These are phyloP conservation scores for Sporopachydermia quercuum DNA, from an alignment of 805 yeast genomes.

Conservation along the genomic window DNA sequence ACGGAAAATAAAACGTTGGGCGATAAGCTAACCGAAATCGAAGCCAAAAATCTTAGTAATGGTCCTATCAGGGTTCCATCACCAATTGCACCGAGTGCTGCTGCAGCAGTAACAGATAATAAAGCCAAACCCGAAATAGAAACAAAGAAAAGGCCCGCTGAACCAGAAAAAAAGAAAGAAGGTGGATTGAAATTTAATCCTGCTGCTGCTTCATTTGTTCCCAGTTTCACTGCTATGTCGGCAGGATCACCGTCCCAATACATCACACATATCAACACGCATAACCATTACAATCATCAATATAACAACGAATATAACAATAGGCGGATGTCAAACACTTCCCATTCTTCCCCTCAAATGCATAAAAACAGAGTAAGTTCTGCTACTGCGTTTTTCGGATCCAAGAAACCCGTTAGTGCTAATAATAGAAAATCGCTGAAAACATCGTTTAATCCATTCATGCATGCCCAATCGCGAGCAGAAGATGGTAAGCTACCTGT, in stretches of 20 bases:
- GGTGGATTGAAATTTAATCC: constrained; percentile 58
- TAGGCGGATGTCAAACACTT: no score
- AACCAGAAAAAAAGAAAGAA: constrained; percentile 6
- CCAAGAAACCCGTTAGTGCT: constrained; percentile 19
- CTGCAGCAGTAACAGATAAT: constrained; percentile 8
- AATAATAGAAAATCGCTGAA: constrained; percentile 22
- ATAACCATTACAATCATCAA: constrained; percentile 4
- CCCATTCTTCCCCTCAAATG: not conserved
- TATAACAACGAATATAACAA: constrained; percentile 1
- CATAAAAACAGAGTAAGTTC: no score
- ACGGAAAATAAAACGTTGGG: constrained; percentile 12
- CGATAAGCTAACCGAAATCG: no score
- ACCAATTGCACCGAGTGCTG: constrained; percentile 15
- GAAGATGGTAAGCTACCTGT: constrained; percentile 12
- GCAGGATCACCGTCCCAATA: constrained; percentile 5
- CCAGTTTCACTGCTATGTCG: constrained; percentile 19
- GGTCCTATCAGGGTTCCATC: constrained; percentile 11
- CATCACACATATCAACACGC: constrained; percentile 1
- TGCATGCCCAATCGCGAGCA: constrained; percentile 25
- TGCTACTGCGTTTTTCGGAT: constrained; percentile 24
- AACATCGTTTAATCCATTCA: constrained; percentile 36
- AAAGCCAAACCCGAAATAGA: constrained; percentile 8
- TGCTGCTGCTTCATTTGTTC: constrained; percentile 51
- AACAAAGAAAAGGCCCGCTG: constrained; percentile 10
- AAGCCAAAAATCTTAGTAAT: constrained; percentile 5